phyloP scores from a whole-genome alignment of 2,329 filamentous ascomycete genomes.

The Mycocentrospora acerina region DNA sequence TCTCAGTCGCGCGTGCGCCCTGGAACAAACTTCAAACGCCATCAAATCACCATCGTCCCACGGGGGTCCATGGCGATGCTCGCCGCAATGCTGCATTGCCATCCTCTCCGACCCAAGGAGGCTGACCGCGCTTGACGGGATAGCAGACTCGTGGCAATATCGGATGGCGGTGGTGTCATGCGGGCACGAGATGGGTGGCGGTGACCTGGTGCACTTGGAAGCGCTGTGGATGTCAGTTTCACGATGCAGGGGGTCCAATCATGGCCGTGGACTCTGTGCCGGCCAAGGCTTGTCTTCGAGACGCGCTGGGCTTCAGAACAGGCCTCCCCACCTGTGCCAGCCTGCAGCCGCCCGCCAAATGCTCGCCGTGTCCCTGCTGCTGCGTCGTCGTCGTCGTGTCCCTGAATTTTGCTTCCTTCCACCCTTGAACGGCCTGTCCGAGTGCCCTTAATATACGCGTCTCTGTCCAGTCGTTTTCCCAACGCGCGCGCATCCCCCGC shows the following conservation, averaged over 20 bases:
- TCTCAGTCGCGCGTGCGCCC: conserved; percentile 36
- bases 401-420: conserved; percentile 29
- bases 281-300: conserved; percentile 37
- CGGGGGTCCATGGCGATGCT: conserved; percentile 11
- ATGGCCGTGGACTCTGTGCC: conserved; percentile 21
- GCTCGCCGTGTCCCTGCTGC: conserved; percentile 31
- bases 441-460: conserved; percentile 20
- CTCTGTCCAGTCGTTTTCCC: conserved; percentile 3
- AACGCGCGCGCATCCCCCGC: conserved; percentile 1
- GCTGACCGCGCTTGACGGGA: conserved; percentile 17
- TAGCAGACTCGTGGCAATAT: conserved; percentile 11
- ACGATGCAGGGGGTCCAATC: conserved; percentile 34
- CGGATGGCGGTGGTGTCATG: conserved; percentile 31
- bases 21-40: conserved; percentile 44
- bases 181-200: conserved; percentile 25
- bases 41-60: conserved; percentile 16
- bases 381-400: conserved; percentile 26
- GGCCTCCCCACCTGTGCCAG: conserved; percentile 39
- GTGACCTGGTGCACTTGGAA: conserved; percentile 23
- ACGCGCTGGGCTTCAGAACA: conserved; percentile 41
- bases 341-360: conserved; percentile 41
- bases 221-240: conserved; percentile 37
- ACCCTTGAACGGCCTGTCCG: conserved; percentile 15
- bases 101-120: conserved; percentile 9
- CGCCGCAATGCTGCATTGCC: conserved; percentile 11